Evolutionary conservation across 2,329 filamentous ascomycete species (phyloP).

Genomic region (Stachybotrys echinatus): DNA sequence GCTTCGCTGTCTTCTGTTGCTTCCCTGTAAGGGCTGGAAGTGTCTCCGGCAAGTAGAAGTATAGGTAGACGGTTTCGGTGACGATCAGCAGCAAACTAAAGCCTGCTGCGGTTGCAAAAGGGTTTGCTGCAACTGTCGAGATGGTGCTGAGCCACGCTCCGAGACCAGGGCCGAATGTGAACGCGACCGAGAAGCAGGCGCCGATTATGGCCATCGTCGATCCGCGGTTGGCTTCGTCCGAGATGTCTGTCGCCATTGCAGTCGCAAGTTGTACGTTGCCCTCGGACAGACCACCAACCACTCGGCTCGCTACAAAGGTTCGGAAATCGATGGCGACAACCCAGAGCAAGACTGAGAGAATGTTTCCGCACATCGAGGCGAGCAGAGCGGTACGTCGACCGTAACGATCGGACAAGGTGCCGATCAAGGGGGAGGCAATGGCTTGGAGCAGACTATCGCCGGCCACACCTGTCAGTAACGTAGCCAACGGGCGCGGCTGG

Average conservation of each 20-base stretch:
- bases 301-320: conserved; percentile 87
- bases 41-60: conserved; percentile 80
- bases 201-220: conserved; percentile 95
- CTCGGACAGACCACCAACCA: conserved; percentile 91
- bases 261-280: conserved; percentile 96
- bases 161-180: conserved; percentile 90
- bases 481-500: background rate
- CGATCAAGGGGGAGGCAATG: conserved; percentile 86
- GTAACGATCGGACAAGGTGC: conserved; percentile 79
- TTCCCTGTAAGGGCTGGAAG: conserved; percentile 52
- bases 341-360: conserved; percentile 90
- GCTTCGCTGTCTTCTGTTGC: conserved; percentile 13
- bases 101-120: conserved; percentile 87
- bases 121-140: conserved; percentile 75
- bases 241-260: conserved; percentile 94
- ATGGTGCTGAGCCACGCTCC: conserved; percentile 81
- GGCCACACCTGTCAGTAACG: background rate
- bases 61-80: conserved; percentile 83
- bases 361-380: conserved; percentile 89
- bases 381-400: conserved; percentile 83
- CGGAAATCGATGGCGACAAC: conserved; percentile 89
- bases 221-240: conserved; percentile 75
- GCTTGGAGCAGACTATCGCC: conserved; percentile 73
- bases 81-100: conserved; percentile 83
- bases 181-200: conserved; percentile 93